These are phyloP conservation scores for Coniferiporia weirii DNA, from an alignment of 1,284 basidiomycete genomes.

Conservation along the genomic window DNA sequence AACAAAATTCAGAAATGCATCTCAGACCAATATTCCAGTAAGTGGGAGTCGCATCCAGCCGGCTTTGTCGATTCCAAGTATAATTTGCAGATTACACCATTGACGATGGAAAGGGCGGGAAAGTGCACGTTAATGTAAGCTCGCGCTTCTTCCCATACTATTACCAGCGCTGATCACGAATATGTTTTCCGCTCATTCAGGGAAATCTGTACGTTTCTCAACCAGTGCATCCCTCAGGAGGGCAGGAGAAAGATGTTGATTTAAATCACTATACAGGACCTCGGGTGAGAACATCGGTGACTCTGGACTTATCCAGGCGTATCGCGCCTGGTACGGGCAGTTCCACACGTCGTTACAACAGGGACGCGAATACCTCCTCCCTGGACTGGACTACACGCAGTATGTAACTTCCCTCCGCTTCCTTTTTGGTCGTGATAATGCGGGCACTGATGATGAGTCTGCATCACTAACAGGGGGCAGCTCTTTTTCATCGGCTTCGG, in stretches of 20 bases:
- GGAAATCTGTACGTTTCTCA: conserved; percentile 62
- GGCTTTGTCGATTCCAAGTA: not conserved
- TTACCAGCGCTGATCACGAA: not conserved
- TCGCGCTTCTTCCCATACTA: not conserved
- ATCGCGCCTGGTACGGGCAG: conserved; percentile 82
- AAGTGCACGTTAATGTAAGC: conserved; percentile 81
- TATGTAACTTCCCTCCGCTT: conserved; percentile 22
- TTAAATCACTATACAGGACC: conserved; percentile 42
- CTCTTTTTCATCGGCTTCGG: conserved; percentile 88
- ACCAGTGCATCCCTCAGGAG: not conserved
- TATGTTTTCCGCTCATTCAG: conserved; percentile 32
- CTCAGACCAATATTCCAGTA: conserved; percentile 80
- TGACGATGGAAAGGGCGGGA: conserved; percentile 79
- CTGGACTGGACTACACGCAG: conserved; percentile 80
- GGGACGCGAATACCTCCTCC: conserved; percentile 69
- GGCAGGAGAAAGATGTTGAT: not conserved
- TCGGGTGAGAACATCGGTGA: conserved; percentile 91
- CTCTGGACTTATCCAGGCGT: conserved; percentile 79
- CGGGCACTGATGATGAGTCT: not conserved
- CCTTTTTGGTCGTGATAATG: not conserved
- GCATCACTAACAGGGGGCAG: conserved; percentile 57
- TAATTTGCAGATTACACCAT: conserved; percentile 62
- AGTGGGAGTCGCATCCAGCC: conserved; percentile 17
- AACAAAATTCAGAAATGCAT: conserved; percentile 83
- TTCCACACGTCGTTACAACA: conserved; percentile 46